Conservation (phyloP, 1,284 basidiomycete species). For the Naganishia cerealis region DNA sequence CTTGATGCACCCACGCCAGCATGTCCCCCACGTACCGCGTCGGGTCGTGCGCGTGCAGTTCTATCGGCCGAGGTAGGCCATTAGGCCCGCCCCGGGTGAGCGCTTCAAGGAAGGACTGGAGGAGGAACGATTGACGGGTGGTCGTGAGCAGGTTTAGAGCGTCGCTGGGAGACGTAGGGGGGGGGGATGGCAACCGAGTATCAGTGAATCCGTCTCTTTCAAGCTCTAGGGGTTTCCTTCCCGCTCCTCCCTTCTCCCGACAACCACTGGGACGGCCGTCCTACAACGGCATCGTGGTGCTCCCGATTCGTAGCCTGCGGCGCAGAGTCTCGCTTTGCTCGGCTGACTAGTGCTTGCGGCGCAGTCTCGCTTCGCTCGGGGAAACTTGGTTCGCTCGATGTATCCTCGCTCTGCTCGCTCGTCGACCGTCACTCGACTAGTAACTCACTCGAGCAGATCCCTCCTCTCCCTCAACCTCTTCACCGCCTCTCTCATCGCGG, state of each 20-base stretch:
- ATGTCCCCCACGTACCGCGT: conserved; percentile 95
- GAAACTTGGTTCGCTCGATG: no score
- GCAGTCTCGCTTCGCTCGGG: no score
- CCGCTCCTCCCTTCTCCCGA: no score
- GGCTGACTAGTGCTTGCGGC: no score
- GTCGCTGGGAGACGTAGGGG: conserved; percentile 57
- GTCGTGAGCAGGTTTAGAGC: conserved; percentile 73
- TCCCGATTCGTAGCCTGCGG: no score
- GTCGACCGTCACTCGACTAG: no score
- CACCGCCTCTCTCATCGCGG: conserved; percentile 71
- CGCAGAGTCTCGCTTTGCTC: no score
- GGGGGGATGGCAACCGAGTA: not conserved
- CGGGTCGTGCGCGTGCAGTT: conserved; percentile 95
- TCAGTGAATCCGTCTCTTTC: not conserved
- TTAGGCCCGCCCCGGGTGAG: conserved; percentile 85
- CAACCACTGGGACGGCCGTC: not conserved
- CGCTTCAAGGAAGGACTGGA: conserved; percentile 78
- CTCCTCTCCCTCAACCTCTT: conserved; percentile 70
- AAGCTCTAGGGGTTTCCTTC: not conserved
- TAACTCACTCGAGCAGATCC: conserved; percentile 73
- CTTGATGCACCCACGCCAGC: conserved; percentile 97
- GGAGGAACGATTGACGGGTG: conserved; percentile 75
- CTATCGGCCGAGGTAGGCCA: conserved; percentile 87
- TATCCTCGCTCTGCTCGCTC: no score
- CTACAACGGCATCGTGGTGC: no score